These are phyloP conservation scores for Allomyces macrogynus DNA, from an alignment of 192 early-diverging fungal genomes.

Conservation along the genomic window DNA sequence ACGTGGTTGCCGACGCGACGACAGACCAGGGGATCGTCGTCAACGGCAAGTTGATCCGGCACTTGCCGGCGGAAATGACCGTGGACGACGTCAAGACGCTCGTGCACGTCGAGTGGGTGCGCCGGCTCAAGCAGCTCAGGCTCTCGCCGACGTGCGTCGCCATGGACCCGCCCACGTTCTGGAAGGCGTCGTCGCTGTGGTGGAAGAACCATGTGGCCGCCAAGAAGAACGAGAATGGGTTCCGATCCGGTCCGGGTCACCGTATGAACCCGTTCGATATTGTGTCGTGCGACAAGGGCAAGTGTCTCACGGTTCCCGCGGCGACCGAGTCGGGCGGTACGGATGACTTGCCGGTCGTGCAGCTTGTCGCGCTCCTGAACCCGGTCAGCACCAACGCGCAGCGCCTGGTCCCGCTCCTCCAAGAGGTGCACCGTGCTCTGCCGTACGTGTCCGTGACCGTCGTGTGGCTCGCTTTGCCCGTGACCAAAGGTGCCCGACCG, in stretches of 20 bases:
- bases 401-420: not conserved
- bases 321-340: no score
- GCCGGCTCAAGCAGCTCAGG: no score
- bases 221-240: slow-evolving; percentile 9
- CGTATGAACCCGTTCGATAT: slow-evolving; percentile 6
- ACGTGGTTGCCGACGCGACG: no score
- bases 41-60: no score
- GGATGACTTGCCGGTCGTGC: not conserved
- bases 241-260: slow-evolving; percentile 4
- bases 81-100: not conserved
- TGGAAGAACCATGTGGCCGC: slow-evolving; percentile 7
- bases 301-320: slow-evolving; percentile 3
- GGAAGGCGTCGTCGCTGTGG: slow-evolving; percentile 5
- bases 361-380: not conserved
- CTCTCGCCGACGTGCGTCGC: slow-evolving; percentile 2
- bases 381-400: slow-evolving; percentile 1
- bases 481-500: slow-evolving; percentile 8
- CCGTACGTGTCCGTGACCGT: not conserved
- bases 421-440: not conserved
- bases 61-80: not conserved
- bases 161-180: slow-evolving; percentile 8
- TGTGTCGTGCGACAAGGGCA: slow-evolving; percentile 6
- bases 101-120: no score
- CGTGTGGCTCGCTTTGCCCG: slow-evolving; percentile 5
- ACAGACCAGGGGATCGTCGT: no score